Percentiles rank a stretch among this genome's conserved stretches.
These are phyloP conservation scores for Castanopsis chinensis DNA, from an alignment of 306 rosid species.

Conservation along the genomic window DNA sequence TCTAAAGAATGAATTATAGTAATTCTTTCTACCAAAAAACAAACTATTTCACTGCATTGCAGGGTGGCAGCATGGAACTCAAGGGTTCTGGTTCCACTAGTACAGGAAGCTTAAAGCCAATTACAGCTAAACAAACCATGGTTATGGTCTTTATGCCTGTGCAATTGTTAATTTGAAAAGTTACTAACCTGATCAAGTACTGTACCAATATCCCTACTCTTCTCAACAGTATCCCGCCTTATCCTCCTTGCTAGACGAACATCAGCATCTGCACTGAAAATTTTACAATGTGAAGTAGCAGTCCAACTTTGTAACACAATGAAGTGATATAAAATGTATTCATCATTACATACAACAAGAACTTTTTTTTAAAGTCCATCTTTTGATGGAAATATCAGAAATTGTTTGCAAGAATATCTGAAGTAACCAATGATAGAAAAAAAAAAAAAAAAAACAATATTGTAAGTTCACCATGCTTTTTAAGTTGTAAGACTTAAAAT, in stretches of 20 bases:
- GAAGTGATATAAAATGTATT: neutral
- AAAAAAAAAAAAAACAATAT: neutral
- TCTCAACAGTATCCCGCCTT: constrained; percentile 84
- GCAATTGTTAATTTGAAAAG: constrained; percentile 20
- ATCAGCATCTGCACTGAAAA: constrained; percentile 99
- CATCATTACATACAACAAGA: constrained; percentile 13
- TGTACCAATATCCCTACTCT: constrained; percentile 77
- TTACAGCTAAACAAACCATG: neutral
- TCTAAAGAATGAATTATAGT: neutral
- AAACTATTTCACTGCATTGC: neutral
- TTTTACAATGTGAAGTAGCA: constrained; percentile 63
- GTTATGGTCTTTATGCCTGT: neutral
- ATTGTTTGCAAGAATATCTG: neutral
- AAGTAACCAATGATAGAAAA: neutral
- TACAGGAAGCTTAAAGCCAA: neutral
- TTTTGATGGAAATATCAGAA: neutral
- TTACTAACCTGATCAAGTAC: constrained; percentile 92
- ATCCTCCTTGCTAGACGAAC: constrained; percentile 98
- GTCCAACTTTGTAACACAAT: constrained; percentile 42
- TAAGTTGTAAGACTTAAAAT: no score
- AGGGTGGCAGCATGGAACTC: constrained; percentile 2
- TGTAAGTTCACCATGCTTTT: no score
- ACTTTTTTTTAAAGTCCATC: neutral
- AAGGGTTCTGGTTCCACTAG: constrained; percentile 6
- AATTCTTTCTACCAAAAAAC: no score